Percentiles rank a stretch among this genome's conserved stretches.
Conservation (phyloP, 75 land plant genomes). For the Sequoia sempervirens region DNA sequence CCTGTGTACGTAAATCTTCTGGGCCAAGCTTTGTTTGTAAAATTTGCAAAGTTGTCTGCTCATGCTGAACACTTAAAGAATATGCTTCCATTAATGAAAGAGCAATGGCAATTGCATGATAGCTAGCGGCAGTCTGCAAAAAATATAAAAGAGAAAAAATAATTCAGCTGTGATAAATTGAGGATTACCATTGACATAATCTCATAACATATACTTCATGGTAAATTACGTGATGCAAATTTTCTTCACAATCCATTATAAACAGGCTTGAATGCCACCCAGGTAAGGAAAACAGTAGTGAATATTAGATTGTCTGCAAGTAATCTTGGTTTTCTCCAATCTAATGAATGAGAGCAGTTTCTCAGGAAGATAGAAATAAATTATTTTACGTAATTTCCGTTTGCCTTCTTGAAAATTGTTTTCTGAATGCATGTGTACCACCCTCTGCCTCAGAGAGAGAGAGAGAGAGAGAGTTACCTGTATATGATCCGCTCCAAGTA, state of each 20-base stretch:
- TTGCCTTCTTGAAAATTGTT: background rate
- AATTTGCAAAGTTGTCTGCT: constrained; percentile 89
- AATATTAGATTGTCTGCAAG: constrained; percentile 3
- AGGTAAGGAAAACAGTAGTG: background rate
- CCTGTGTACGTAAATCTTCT: constrained; percentile 98
- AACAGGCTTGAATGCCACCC: background rate
- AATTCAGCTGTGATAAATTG: background rate
- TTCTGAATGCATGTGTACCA: background rate
- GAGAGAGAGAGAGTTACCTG: constrained; percentile 53
- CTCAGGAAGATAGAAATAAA: background rate
- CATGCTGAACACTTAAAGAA: constrained; percentile 95
- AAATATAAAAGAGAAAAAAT: background rate
- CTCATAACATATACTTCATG: background rate
- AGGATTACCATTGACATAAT: background rate
- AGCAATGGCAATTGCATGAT: constrained; percentile 98
- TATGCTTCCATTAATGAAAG: constrained; percentile 97
- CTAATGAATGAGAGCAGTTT: background rate
- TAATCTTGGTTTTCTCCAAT: background rate
- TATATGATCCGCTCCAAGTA: constrained; percentile 91
- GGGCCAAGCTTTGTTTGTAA: constrained; percentile 84
- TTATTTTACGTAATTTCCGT: background rate
- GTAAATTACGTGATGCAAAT: background rate
- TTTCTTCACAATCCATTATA: background rate
- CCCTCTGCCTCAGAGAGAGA: background rate
- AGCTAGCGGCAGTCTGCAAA: constrained; percentile 92